A percentile compares a stretch with the other conserved stretches of the same genome.
phyloP scores from a whole-genome alignment of 148 eudicot genomes.

The Heliamphora exappendiculata region DNA sequence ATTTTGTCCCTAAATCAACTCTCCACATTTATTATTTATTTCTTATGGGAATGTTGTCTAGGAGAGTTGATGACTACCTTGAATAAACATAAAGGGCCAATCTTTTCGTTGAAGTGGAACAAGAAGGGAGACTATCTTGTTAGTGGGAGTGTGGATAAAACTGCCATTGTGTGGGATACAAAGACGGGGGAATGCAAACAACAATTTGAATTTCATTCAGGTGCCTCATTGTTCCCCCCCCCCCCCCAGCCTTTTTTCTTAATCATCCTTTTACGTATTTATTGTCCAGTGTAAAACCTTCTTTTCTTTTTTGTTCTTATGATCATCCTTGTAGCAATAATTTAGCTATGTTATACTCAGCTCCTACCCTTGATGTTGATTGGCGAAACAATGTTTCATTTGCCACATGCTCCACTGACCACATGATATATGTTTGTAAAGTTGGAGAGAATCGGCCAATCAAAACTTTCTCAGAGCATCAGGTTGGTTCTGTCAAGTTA shows the following conservation, averaged over 20 bases:
- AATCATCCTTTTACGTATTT: not conserved
- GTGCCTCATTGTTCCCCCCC: slow-evolving; percentile 16
- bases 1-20: not conserved
- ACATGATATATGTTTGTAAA: slow-evolving; percentile 64
- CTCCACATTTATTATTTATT: not conserved
- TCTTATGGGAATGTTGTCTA: slow-evolving; percentile 17
- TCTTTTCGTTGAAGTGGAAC: slow-evolving; percentile 77
- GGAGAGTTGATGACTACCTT: slow-evolving; percentile 55
- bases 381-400: slow-evolving; percentile 71
- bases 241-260: not conserved
- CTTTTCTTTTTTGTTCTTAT: not conserved
- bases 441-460: slow-evolving; percentile 50
- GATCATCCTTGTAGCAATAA: not conserved
- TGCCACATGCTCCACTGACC: slow-evolving; percentile 77
- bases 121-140: slow-evolving; percentile 72
- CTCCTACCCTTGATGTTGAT: slow-evolving; percentile 69
- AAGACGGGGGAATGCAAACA: slow-evolving; percentile 64
- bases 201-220: slow-evolving; percentile 66
- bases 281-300: not conserved
- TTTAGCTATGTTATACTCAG: slow-evolving; percentile 23
- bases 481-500: slow-evolving; percentile 34
- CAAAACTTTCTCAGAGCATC: slow-evolving; percentile 63
- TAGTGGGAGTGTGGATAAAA: slow-evolving; percentile 63
- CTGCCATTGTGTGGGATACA: slow-evolving; percentile 78
- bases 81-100: slow-evolving; percentile 64